phyloP scores from a whole-genome alignment of 257 asterid species.

The Solanum chmielewskii region DNA sequence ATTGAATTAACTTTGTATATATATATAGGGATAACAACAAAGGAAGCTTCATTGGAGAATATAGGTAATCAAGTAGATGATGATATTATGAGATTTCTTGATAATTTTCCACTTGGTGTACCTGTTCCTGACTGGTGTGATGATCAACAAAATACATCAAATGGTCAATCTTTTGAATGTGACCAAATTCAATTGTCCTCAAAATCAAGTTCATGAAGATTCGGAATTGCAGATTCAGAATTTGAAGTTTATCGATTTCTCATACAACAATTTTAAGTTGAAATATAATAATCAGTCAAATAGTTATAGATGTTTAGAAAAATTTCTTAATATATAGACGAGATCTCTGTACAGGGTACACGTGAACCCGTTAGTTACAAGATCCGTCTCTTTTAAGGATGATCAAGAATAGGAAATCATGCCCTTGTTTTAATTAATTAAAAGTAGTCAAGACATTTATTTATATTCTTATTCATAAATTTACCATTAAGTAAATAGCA shows the following conservation, averaged over 20 bases:
- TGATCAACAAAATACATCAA: neutral
- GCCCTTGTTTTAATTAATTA: slow-evolving; percentile 16
- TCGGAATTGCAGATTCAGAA: neutral
- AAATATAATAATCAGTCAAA: neutral
- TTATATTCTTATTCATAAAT: neutral
- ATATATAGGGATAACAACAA: neutral
- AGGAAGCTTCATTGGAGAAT: slow-evolving; percentile 4
- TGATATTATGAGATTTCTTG: slow-evolving; percentile 44
- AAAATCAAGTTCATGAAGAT: slow-evolving; percentile 9
- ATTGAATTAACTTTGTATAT: too few species aligned
- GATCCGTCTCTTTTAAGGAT: neutral
- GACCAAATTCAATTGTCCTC: slow-evolving; percentile 15
- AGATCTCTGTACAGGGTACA: neutral
- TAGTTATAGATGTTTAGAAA: neutral
- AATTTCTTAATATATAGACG: neutral
- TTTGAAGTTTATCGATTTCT: neutral
- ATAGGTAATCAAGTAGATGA: slow-evolving; percentile 28
- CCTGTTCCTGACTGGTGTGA: slow-evolving; percentile 45
- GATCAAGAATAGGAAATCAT: slow-evolving; percentile 25
- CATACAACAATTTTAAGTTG: neutral
- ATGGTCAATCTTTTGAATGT: neutral
- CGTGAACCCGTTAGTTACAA: neutral
- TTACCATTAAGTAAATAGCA: neutral
- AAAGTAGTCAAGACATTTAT: neutral
- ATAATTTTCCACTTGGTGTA: slow-evolving; percentile 42